These are phyloP conservation scores for Phialophora chinensis DNA, from an alignment of 2,329 filamentous ascomycete genomes.

Conservation along the genomic window DNA sequence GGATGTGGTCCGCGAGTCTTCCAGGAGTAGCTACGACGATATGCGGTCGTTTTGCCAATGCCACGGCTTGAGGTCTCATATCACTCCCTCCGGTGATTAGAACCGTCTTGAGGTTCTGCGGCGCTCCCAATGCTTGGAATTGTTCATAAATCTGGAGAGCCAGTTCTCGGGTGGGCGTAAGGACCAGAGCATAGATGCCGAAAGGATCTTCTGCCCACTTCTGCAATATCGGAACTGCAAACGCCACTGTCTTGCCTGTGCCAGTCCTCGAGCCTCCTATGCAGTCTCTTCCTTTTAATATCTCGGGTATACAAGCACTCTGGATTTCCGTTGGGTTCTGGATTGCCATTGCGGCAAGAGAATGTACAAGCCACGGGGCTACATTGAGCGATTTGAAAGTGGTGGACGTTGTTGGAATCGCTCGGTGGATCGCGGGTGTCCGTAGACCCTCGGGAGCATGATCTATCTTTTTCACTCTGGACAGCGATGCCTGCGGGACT, in stretches of 20 bases:
- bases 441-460: not conserved
- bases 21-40: slow-evolving; percentile 94
- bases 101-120: slow-evolving; percentile 83
- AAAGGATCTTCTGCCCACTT: slow-evolving; percentile 91
- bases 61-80: slow-evolving; percentile 88
- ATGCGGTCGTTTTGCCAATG: slow-evolving; percentile 80
- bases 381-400: slow-evolving; percentile 77
- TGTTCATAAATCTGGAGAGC: slow-evolving; percentile 97
- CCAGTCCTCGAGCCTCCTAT: slow-evolving; percentile 94
- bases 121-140: slow-evolving; percentile 87
- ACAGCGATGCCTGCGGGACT: slow-evolving; percentile 11
- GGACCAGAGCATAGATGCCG: slow-evolving; percentile 84
- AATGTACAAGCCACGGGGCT: slow-evolving; percentile 84
- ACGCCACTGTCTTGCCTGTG: slow-evolving; percentile 96
- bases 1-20: slow-evolving; percentile 89
- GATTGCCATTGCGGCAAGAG: slow-evolving; percentile 79
- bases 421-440: not conserved
- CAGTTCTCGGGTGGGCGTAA: slow-evolving; percentile 90
- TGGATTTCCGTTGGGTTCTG: slow-evolving; percentile 90
- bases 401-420: slow-evolving; percentile 46
- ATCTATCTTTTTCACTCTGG: slow-evolving; percentile 26
- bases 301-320: slow-evolving; percentile 88
- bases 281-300: slow-evolving; percentile 87
- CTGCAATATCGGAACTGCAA: slow-evolving; percentile 91
- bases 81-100: slow-evolving; percentile 93